Evolutionary conservation across 2,329 filamentous ascomycete species (phyloP).

Genomic region (Ophiocordyceps sinensis): DNA sequence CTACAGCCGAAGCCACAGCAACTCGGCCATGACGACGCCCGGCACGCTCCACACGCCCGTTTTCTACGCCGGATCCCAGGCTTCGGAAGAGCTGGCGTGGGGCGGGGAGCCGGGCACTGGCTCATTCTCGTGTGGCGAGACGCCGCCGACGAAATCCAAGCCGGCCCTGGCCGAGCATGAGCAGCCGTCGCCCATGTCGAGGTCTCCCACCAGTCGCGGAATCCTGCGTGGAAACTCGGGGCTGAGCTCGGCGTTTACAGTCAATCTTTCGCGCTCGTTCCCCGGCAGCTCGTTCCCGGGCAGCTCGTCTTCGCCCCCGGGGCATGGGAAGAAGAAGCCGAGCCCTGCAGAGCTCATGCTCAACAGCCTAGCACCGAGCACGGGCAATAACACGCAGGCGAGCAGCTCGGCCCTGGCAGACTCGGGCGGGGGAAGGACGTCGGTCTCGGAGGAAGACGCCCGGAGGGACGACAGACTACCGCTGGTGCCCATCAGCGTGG

Average conservation of each 20-base stretch:
- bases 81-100: slow-evolving; percentile 41
- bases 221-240: slow-evolving; percentile 40
- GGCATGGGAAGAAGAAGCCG: slow-evolving; percentile 33
- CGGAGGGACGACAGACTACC: slow-evolving; percentile 30
- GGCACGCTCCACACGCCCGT: slow-evolving; percentile 41
- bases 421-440: slow-evolving; percentile 32
- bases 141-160: slow-evolving; percentile 37
- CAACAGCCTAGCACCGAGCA: slow-evolving; percentile 34
- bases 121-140: slow-evolving; percentile 48
- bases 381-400: slow-evolving; percentile 34
- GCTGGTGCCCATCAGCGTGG: slow-evolving; percentile 35
- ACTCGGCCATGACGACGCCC: slow-evolving; percentile 42
- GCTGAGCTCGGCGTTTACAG: slow-evolving; percentile 39
- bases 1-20: slow-evolving; percentile 35
- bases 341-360: slow-evolving; percentile 49
- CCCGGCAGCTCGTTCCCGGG: too few species aligned
- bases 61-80: slow-evolving; percentile 38
- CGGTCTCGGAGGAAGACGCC: slow-evolving; percentile 38
- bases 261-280: slow-evolving; percentile 36
- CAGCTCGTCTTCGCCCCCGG: slow-evolving; percentile 29
- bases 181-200: slow-evolving; percentile 39
- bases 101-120: slow-evolving; percentile 37
- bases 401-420: slow-evolving; percentile 30
- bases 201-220: slow-evolving; percentile 40
- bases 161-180: slow-evolving; percentile 31